Evolutionary conservation across 2,329 filamentous ascomycete species (phyloP), one percentile per base, ranked within the genome.

Genomic region (Lasiodiplodia citricola): DNA sequence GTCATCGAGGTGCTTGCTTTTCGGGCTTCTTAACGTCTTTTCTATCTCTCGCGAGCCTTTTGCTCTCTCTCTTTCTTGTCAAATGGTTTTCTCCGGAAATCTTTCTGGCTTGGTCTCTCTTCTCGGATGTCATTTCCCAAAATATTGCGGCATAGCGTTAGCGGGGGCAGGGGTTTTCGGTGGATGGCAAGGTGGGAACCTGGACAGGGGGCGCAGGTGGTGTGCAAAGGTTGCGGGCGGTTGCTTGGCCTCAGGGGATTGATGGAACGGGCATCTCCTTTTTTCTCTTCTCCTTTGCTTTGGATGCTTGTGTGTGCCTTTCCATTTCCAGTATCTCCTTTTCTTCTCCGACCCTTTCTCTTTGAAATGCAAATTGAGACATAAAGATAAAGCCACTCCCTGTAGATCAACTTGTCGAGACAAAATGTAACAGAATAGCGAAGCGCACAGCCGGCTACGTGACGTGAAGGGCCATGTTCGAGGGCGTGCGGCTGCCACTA

Each of bases 81-180:
- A 37, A 68, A 50, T 63, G 60, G 67, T 50, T 68, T 68, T 68
- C 52, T 51, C 51, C 67, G 55, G 62, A 69, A 57, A 52, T 69
- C 67, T 69, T 50, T 51, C 67, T 66, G 52, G 57, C 62, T 69
- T 66, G 60, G 54, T 66, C 62, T 66, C 50, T 58, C 54, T 69
- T 69, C 67, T 66, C 54, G 62, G 62, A 69, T 69, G 67, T 69
- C 67, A 52, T 58, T 69, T 69, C 62, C 62, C 60, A 66, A 66
- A 65, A 65, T 62, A 58, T 64, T 54, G 60, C 67, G 54, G 60
- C 67, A 68, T 68, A 68, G 67, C 67, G 67, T 68, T 68, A 68
- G 67, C 67, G 67, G 67, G 57, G 57, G 67, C 55, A 51, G 65
- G 65, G 65, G 52, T 55, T 63, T 64, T 64, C 37, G 58, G 50